These are phyloP conservation scores for Collybia sordida DNA, from an alignment of 768 basidiomycete species.

Conservation along the genomic window DNA sequence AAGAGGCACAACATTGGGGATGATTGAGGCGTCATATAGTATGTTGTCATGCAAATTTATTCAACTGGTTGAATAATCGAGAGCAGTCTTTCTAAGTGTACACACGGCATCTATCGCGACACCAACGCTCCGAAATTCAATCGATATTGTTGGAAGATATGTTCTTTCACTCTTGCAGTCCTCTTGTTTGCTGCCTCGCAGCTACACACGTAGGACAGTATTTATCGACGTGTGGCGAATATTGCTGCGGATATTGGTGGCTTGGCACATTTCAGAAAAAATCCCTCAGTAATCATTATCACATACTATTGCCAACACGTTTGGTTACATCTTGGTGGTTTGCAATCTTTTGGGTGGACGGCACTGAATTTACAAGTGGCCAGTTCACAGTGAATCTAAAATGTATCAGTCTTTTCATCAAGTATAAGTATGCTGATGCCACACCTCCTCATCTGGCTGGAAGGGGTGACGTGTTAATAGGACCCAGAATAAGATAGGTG, in stretches of 20 bases:
- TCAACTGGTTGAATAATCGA: constrained; percentile 5
- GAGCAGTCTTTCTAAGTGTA: neutral
- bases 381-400: constrained; percentile 62
- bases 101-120: no score
- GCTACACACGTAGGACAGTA: constrained; percentile 52
- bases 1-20: constrained; percentile 84
- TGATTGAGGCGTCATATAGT: constrained; percentile 38
- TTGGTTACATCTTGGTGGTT: constrained; percentile 48
- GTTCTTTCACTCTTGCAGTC: neutral
- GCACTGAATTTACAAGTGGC: constrained; percentile 65
- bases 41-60: constrained; percentile 13
- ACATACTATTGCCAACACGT: constrained; percentile 76
- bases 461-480: constrained; percentile 4
- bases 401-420: constrained; percentile 4
- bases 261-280: constrained; percentile 28
- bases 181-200: constrained; percentile 2
- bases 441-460: constrained; percentile 62
- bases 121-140: no score
- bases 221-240: constrained; percentile 62
- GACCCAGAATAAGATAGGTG: neutral
- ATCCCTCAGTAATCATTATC: neutral
- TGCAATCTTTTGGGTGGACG: constrained; percentile 49
- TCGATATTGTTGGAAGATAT: no score
- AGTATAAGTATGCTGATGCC: neutral
- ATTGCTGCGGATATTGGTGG: constrained; percentile 66